These are phyloP conservation scores for Themeda triandra DNA, from an alignment of 176 grass and related monocot genomes.

Conservation along the genomic window DNA sequence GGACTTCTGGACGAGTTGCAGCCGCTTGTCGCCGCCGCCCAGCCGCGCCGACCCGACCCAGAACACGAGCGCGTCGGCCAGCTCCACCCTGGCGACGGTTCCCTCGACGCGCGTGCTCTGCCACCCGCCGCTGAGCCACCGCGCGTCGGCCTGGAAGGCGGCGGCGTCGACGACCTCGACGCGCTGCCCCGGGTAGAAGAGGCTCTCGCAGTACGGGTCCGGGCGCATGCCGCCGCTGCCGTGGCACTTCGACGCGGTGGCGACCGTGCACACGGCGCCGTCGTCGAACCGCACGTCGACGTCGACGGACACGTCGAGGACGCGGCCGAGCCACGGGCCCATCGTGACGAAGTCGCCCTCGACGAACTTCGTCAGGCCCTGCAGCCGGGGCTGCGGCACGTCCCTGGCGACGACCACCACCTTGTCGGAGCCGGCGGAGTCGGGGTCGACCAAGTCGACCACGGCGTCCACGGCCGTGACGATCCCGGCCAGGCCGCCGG, in stretches of 20 bases:
- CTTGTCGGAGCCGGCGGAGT: too few relatives aligned
- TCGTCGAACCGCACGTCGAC: constrained; percentile 21
- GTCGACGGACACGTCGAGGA: neutral
- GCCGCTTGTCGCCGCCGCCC: neutral
- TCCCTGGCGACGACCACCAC: neutral
- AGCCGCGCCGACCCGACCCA: neutral
- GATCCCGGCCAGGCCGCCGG: too few relatives aligned
- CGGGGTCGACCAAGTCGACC: too few relatives aligned
- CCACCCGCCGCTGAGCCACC: neutral
- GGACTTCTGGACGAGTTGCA: neutral
- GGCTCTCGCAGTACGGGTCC: neutral
- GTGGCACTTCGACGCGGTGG: too few relatives aligned
- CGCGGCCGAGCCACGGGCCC: neutral
- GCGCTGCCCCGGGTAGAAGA: too few relatives aligned
- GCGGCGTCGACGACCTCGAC: neutral
- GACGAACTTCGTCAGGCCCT: neutral
- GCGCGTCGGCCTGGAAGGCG: neutral
- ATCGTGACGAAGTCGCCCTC: constrained; percentile 4
- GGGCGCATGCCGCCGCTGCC: too few relatives aligned
- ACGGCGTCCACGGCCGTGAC: too few relatives aligned
- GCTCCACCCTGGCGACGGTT: too few relatives aligned
- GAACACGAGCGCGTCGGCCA: neutral
- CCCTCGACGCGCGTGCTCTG: neutral
- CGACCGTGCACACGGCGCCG: neutral
- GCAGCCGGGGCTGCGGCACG: neutral